Percentiles rank a stretch among this genome's conserved stretches.
phyloP scores from a whole-genome alignment of 441 rosid genomes.

The Arabidopsis lyrata region DNA sequence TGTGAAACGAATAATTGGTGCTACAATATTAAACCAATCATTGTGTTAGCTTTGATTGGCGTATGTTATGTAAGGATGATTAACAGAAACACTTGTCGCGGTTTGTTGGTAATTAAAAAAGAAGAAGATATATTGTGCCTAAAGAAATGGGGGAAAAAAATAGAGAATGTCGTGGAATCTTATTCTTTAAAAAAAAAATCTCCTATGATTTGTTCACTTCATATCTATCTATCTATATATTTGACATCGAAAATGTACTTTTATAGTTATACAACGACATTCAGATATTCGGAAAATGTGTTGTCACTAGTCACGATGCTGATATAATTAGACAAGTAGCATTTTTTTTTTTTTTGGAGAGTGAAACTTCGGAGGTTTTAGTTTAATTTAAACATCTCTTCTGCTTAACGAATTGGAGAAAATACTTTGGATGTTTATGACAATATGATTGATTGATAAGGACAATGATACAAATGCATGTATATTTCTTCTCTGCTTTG shows the following conservation, averaged over 20 bases:
- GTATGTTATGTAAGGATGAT: slow-evolving; percentile 27
- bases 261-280: slow-evolving; percentile 7
- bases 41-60: slow-evolving; percentile 34
- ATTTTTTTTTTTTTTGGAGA: neutral
- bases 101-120: slow-evolving; percentile 6
- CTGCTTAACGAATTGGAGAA: neutral
- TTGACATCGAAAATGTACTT: slow-evolving; percentile 13
- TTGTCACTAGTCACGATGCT: slow-evolving; percentile 19
- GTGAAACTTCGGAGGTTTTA: slow-evolving; percentile 16
- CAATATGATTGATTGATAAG: neutral
- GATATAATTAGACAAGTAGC: neutral
- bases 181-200: too few relatives aligned
- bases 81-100: slow-evolving; percentile 39
- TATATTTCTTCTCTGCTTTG: neutral
- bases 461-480: slow-evolving; percentile 5
- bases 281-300: neutral
- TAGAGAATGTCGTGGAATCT: slow-evolving; percentile 45
- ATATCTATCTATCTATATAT: neutral
- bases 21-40: slow-evolving; percentile 33
- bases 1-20: slow-evolving; percentile 44
- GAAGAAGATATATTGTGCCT: neutral
- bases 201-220: slow-evolving; percentile 7
- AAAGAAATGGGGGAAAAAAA: neutral
- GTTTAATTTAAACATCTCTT: neutral
- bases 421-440: neutral